Base-by-base conservation (phyloP, 2,329 filamentous ascomycete species). In the Clarireedia hainanense region DNA sequence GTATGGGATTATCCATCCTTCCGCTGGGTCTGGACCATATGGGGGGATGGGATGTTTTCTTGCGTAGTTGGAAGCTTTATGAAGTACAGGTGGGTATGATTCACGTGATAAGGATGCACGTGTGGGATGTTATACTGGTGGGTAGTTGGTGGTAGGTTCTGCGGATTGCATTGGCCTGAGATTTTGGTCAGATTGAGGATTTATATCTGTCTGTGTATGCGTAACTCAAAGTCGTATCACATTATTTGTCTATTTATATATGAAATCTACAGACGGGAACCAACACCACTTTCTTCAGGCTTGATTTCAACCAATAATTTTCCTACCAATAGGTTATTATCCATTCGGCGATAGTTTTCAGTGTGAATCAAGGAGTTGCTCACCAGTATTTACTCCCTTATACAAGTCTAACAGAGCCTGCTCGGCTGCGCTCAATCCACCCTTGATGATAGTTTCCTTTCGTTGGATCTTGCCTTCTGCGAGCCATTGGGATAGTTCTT, bases 381-480 rank as follows among this genome's bases (percentile, higher is more conserved):
- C 77, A 72, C 87, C 87, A 9, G 79, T 89, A 68, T 91, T 91
- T 15, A 76, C 73, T 42, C 88, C 88, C 49, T 80, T 75, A 67
- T 84, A 91, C 55, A 91, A 70, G 58, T 81, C 77, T 12, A 81
- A 70, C 52, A 91, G 74, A 0, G 79, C 84, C 61, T 80, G 71
- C 56, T 88, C 84, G 1, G 86, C 85, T 37, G 76, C 76, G 57
- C 74, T 72, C 12, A 91, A 70, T 0, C 87, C 87, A n/a, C 86
- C 86, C 63, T 79, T 79, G 58, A 90, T 70, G 56, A 91, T 79
- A 2, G 84, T 85, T 70, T 90, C 85, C 68, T 84, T 84, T 56
- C 83, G 73, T 77, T 88, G 82, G 60, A 91, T 70, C 72, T 84
- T 88, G 50, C 88, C 88, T 67, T 89, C 81, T 2, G 74, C 73